These are phyloP conservation scores for Podospora tetraspora DNA, from an alignment of 495 filamentous ascomycete genomes.

Conservation along the genomic window DNA sequence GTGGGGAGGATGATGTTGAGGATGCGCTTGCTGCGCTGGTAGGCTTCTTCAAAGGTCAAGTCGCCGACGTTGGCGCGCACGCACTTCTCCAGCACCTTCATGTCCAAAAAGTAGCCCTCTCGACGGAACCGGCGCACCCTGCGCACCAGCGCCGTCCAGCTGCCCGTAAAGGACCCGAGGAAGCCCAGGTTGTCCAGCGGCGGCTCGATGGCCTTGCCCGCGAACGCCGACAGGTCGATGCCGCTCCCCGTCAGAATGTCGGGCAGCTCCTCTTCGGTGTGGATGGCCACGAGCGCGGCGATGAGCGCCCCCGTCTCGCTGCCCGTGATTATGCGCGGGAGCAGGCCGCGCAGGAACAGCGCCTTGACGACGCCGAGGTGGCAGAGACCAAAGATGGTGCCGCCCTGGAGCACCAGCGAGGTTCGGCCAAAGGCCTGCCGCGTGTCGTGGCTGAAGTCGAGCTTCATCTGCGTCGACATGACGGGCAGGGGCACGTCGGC, in stretches of 20 bases:
- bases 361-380: slow-evolving; percentile 91
- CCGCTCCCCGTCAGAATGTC: slow-evolving; percentile 68
- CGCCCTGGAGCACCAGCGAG: slow-evolving; percentile 83
- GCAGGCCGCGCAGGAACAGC: slow-evolving; percentile 71
- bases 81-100: slow-evolving; percentile 75
- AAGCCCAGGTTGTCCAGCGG: slow-evolving; percentile 10
- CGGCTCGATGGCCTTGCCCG: slow-evolving; percentile 32
- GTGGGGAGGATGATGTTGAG: slow-evolving; percentile 89
- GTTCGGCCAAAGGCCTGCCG: slow-evolving; percentile 85
- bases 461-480: slow-evolving; percentile 74
- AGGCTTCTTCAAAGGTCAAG: slow-evolving; percentile 92
- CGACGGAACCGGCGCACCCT: slow-evolving; percentile 59
- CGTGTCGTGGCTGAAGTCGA: slow-evolving; percentile 85
- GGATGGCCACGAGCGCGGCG: slow-evolving; percentile 82
- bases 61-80: slow-evolving; percentile 82
- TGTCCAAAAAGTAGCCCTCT: slow-evolving; percentile 81
- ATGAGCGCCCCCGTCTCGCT: slow-evolving; percentile 89
- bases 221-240: slow-evolving; percentile 80
- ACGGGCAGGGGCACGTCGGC: slow-evolving; percentile 10
- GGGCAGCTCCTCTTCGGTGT: slow-evolving; percentile 81
- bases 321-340: slow-evolving; percentile 87
- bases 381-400: slow-evolving; percentile 86
- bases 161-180: slow-evolving; percentile 32
- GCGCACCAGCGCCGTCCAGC: slow-evolving; percentile 54
- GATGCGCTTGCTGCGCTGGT: slow-evolving; percentile 75